Conservation (phyloP, 495 filamentous ascomycete species). For the Penicillium riverlandense region DNA sequence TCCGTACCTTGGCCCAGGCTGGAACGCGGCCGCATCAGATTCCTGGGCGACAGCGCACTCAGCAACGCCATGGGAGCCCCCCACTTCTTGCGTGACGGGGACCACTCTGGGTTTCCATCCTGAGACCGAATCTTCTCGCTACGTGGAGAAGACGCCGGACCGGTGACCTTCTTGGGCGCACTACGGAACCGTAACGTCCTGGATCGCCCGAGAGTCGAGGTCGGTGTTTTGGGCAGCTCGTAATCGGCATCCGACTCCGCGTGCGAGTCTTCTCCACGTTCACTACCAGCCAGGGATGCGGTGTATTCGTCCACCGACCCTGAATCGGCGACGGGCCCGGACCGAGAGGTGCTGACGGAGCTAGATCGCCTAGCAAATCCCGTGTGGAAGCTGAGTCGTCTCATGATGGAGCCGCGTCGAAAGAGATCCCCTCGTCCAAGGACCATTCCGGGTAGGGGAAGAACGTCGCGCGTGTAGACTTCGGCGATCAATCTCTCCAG, state of each 20-base stretch:
- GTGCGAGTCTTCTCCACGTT: slow-evolving; percentile 4
- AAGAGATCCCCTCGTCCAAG: slow-evolving; percentile 53
- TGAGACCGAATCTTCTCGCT: slow-evolving; percentile 13
- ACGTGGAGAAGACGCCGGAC: slow-evolving; percentile 9
- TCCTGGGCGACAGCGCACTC: slow-evolving; percentile 15
- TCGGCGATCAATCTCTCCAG: slow-evolving; percentile 68
- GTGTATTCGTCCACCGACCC: slow-evolving; percentile 6
- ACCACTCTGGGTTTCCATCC: slow-evolving; percentile 7
- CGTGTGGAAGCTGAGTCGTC: slow-evolving; percentile 57
- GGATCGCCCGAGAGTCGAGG: slow-evolving; percentile 8
- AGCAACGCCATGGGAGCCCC: slow-evolving; percentile 10
- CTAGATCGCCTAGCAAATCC: slow-evolving; percentile 25
- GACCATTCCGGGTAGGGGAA: slow-evolving; percentile 84
- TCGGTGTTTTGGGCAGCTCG: slow-evolving; percentile 10
- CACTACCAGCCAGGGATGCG: neutral
- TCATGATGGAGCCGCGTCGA: slow-evolving; percentile 69
- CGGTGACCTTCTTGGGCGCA: slow-evolving; percentile 4
- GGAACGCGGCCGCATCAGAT: slow-evolving; percentile 46
- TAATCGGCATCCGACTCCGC: slow-evolving; percentile 3
- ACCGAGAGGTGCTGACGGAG: slow-evolving; percentile 16
- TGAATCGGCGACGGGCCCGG: slow-evolving; percentile 8
- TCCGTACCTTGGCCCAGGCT: slow-evolving; percentile 57
- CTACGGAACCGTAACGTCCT: slow-evolving; percentile 11
- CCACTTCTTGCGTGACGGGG: slow-evolving; percentile 20
- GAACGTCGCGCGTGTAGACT: slow-evolving; percentile 75